Evolutionary conservation across 495 filamentous ascomycete species (phyloP).

Genomic region (Daldinia grandis): DNA sequence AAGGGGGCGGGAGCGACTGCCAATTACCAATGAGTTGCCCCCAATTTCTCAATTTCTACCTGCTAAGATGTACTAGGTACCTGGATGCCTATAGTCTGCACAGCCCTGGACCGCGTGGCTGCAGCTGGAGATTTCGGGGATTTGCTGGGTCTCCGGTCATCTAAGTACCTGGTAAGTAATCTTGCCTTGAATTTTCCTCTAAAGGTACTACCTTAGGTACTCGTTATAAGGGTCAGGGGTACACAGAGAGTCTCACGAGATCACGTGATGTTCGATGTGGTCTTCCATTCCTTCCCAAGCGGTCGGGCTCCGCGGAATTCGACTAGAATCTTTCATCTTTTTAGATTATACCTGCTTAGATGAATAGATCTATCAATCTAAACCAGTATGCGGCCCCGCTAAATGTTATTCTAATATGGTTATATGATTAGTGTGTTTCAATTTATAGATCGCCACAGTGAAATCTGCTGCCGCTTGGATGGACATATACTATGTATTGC

Average conservation of each 20-base stretch:
- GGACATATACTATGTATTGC: too few relatives aligned
- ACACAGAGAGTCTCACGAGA: constrained; percentile 25
- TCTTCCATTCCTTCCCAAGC: constrained; percentile 12
- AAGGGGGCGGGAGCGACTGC: background rate
- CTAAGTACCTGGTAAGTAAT: constrained; percentile 2
- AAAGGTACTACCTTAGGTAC: constrained; percentile 1
- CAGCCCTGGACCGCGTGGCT: constrained; percentile 6
- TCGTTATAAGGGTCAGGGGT: constrained; percentile 6
- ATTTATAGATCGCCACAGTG: constrained; percentile 14
- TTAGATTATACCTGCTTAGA: constrained; percentile 6
- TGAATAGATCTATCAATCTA: constrained; percentile 8
- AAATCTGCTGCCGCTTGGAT: background rate
- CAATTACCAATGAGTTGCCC: background rate
- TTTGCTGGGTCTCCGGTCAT: constrained; percentile 14
- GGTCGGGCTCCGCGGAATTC: constrained; percentile 5
- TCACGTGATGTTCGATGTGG: constrained; percentile 23
- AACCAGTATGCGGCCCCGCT: background rate
- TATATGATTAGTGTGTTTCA: background rate
- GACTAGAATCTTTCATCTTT: background rate
- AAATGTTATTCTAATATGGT: background rate
- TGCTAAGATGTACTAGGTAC: background rate
- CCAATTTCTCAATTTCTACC: constrained; percentile 2
- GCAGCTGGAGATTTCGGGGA: constrained; percentile 28
- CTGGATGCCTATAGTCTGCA: background rate
- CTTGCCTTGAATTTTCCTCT: constrained; percentile 14